Base-by-base conservation (phyloP, 352 stramenopile genomes). In the Salisapilia sapeloensis region DNA sequence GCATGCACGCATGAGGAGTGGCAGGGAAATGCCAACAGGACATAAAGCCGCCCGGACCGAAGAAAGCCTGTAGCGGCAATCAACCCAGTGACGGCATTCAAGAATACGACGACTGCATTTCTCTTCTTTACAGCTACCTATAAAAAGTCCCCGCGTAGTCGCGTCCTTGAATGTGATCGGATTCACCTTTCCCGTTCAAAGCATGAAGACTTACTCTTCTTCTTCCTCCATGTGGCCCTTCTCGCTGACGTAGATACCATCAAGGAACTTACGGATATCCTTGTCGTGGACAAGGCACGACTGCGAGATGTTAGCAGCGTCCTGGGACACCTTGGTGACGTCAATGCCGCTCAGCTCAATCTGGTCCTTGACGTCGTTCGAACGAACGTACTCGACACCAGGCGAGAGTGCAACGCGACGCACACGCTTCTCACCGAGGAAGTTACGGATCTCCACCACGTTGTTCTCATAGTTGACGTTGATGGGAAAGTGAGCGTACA, bases 401-500 rank as follows among this genome's bases (percentile, higher is more conserved):
- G 92, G 75, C 22, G 86, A 77, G 33, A 98, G 74, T 35, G 81
- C 57, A 16, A 98, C 84, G 42, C 82, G 79, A 53, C 94, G 93
- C 37, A 99, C 93, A 41, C 93, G 89, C 76, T 98, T 98, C 67
- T 99, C 93, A 72, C 95, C 95, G 35, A 99, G 70, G 67, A 99
- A 99, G 84, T 99, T 99, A 41, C 94, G 85, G 62, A 99, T 97
- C 66, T 99, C 94, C 40, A 98, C 83, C 36, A 58, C 60, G 56
- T 78, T 79, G 55, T 82, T 80, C 38, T 93, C 78, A 45, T 97
- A 79, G 36, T 81, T 92, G 19, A 99, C 93, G 65, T 98, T 99
- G 89, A 99, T 99, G 54, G 96, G 96, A 62, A 99, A 99, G 71
- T 99, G 96, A 39, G 89, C 92, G 71, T 99, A 99, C 53, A 98